Evolutionary conservation across 2,329 filamentous ascomycete species (phyloP), one percentile per base, ranked within the genome.

Genomic region (Aspergillus sp.): DNA sequence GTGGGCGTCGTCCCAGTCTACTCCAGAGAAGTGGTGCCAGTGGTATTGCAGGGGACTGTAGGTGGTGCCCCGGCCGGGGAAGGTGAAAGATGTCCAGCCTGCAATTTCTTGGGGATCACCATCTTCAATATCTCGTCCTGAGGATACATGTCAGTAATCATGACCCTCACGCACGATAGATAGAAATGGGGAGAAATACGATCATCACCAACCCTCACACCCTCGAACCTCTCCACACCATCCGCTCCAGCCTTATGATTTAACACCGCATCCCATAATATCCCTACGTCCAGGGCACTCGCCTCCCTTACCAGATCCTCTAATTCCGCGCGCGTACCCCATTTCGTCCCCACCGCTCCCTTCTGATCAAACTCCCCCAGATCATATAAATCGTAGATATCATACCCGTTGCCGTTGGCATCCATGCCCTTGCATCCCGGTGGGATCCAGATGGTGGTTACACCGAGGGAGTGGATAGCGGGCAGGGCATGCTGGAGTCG

Each of bases 281-380:
- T 67, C 0, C 82, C 81, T 4, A 90, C 77, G 0, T 82, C 83
- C 21, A 81, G 65, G 39, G 81, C 75, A 52, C 82, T 78, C 0
- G 86, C 86, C n/a, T 77, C 73, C n/a, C 78, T 72, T 1, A 79
- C 75, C 50, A 91, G 72, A 23, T 80, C 77, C 2, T 83, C 62
- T n/a, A 91, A 75, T 59, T 90, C 87, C 50, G 84, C 81, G 67
- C 85, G 85, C 2, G 79, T 76, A 2, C 88, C 89, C 88, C 88
- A 91, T 79, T 90, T 90, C 1, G 88, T 90, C 1, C 77, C 76
- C 8, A 75, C 75, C 0, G 78, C 71, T 21, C 86, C 86, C 71
- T 90, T 90, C 68, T 90, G 88, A 44, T 90, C 84, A 65, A 91
- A 91, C 68, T 91, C 88, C 30, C 88, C 89, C 2, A 89, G 75